Base-by-base conservation (phyloP, 805 yeast genomes). In the Kuraishia floccosa region DNA sequence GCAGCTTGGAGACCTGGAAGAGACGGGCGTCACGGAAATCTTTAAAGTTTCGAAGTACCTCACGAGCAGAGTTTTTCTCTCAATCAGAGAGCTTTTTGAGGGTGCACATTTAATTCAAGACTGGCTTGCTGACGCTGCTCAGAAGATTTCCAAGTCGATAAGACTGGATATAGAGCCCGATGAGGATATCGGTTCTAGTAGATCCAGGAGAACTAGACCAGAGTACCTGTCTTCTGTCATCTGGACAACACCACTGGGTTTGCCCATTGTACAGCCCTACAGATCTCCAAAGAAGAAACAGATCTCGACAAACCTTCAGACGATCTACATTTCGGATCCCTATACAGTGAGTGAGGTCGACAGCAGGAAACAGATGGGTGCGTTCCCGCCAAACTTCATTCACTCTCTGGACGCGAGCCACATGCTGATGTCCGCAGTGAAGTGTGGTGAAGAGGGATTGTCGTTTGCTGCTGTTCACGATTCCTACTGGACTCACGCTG, bases 191-290 rank as follows among this genome's bases (percentile, higher is more conserved):
- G 34, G 33, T 3, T 17, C 40, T 16, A 37, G 43, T 17, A 46
- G 48, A 11, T 52, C 61, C 35, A 52, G 60, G 17, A 58, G 58
- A 17, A 69, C 65, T 32, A 65, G 65, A 30, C 78, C 79, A 4
- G 75, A 70, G 35, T 78, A 72, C 45, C 71, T 84, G 68, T 74
- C 94, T 1, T 73, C 94, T 4, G 96, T 91, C 6, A 85, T 91
- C 42, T 91, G 99, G 99, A 91, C 99, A 0, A 80, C 97, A 0
- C 97, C 98, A 1, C 56, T 89, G 24, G 95, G 96, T 3, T 62
- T 91, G 38, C 96, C 97, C 2, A 86, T 94, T 49, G 98, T 91
- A 13, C 99, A 91, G 53, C 99, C 99, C 2, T 91, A 91, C 50
- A 69, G 98, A 43, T 68, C 75, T 18, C 58, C 65, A 27, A 71